A percentile compares a stretch with the other conserved stretches of the same genome.
phyloP scores from a whole-genome alignment of 306 rosid species.

The Alnus rubra region DNA sequence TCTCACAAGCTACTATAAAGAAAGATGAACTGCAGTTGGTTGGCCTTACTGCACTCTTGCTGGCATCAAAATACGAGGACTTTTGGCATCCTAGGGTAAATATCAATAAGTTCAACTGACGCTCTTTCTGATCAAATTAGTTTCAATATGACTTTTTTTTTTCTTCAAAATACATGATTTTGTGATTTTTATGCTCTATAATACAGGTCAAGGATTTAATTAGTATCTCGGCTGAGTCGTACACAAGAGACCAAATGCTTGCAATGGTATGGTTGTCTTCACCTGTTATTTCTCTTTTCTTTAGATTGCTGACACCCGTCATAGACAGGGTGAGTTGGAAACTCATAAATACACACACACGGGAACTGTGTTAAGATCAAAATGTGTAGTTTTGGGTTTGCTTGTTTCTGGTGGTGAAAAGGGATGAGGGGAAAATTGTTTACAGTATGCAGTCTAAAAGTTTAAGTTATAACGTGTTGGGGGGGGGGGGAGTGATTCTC shows the following conservation, averaged over 20 bases:
- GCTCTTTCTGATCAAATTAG: constrained; percentile 1
- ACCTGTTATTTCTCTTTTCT: neutral
- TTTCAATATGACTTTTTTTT: neutral
- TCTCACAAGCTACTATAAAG: constrained; percentile 60
- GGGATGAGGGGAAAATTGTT: neutral
- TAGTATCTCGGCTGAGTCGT: constrained; percentile 81
- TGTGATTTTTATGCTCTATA: constrained; percentile 23
- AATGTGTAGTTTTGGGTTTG: neutral
- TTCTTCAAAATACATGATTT: neutral
- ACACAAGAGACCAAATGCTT: constrained; percentile 84
- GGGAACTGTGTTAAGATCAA: neutral
- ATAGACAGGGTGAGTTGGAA: neutral
- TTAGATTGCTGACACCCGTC: neutral
- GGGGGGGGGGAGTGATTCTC: too few species aligned
- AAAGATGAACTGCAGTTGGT: constrained; percentile 83
- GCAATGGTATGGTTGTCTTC: constrained; percentile 52
- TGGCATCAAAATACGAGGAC: constrained; percentile 93
- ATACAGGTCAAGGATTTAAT: constrained; percentile 71
- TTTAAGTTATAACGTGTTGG: too few species aligned
- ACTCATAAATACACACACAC: neutral
- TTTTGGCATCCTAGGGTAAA: constrained; percentile 93
- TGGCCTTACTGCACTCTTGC: constrained; percentile 84
- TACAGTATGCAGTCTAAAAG: too few species aligned
- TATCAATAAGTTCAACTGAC: constrained; percentile 14
- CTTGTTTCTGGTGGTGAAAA: neutral